Evolutionary conservation across 2,329 filamentous ascomycete species (phyloP).

Genomic region (Pseudogymnoascus sp.): DNA sequence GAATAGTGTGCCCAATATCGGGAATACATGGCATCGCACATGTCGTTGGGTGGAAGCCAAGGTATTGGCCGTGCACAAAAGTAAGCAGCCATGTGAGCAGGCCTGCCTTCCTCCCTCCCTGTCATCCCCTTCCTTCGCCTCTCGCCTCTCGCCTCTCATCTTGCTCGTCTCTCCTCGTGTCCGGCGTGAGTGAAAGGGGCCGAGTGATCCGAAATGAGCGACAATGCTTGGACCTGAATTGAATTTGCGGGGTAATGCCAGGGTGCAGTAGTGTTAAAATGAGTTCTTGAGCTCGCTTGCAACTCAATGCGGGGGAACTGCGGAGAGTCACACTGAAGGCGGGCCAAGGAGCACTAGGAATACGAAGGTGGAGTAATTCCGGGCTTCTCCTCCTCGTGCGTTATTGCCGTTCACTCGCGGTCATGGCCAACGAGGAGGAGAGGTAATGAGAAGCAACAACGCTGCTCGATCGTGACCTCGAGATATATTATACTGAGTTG

Average conservation of each 20-base stretch:
- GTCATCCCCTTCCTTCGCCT: neutral
- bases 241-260: conserved; percentile 1
- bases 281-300: neutral
- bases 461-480: neutral
- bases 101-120: neutral
- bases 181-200: neutral
- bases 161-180: neutral
- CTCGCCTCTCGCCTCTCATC: neutral
- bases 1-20: neutral
- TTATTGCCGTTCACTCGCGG: neutral
- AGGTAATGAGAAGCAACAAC: neutral
- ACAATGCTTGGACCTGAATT: neutral
- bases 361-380: neutral
- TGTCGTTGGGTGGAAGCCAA: neutral
- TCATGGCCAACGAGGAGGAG: neutral
- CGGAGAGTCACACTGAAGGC: neutral
- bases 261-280: neutral
- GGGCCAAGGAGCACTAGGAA: neutral
- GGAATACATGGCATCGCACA: neutral
- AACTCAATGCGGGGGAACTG: neutral
- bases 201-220: conserved; percentile 2
- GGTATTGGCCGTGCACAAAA: neutral
- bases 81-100: neutral
- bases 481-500: neutral
- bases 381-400: neutral